Conservation (phyloP, 2,329 filamentous ascomycete species). For the Colletotrichum simmondsii region DNA sequence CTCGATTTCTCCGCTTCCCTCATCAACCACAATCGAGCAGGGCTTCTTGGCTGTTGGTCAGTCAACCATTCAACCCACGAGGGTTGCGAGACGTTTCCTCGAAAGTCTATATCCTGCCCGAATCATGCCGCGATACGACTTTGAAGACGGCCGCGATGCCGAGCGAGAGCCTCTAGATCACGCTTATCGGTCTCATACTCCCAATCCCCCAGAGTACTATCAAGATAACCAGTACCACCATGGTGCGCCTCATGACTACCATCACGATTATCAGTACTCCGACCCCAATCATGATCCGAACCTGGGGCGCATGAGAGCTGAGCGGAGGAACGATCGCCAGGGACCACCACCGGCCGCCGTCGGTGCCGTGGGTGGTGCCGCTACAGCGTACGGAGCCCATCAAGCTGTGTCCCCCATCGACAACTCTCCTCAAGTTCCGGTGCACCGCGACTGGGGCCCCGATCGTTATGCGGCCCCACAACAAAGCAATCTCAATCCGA, state of each 20-base stretch:
- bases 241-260: conserved; percentile 21
- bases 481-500: conserved; percentile 44
- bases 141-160: conserved; percentile 28
- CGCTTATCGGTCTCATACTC: conserved; percentile 30
- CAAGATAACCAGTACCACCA: conserved; percentile 28
- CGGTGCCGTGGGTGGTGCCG: conserved; percentile 37
- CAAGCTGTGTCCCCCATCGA: conserved; percentile 19
- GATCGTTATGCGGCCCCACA: conserved; percentile 22
- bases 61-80: conserved; percentile 18
- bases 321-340: conserved; percentile 46
- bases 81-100: conserved; percentile 13
- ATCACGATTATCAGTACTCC: conserved; percentile 29
- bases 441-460: conserved; percentile 27
- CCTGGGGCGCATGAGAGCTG: conserved; percentile 46
- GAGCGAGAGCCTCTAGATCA: conserved; percentile 36
- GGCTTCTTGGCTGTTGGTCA: conserved; percentile 13
- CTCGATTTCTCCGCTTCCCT: background rate
- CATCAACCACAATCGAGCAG: background rate
- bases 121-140: conserved; percentile 37
- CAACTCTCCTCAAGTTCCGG: conserved; percentile 14
- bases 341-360: conserved; percentile 36
- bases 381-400: conserved; percentile 35
- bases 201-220: conserved; percentile 28
- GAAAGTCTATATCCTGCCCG: conserved; percentile 30
- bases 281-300: conserved; percentile 51